phyloP scores from a whole-genome alignment of 345 rosid genomes.

The Psidium friedrichsthalianum region DNA sequence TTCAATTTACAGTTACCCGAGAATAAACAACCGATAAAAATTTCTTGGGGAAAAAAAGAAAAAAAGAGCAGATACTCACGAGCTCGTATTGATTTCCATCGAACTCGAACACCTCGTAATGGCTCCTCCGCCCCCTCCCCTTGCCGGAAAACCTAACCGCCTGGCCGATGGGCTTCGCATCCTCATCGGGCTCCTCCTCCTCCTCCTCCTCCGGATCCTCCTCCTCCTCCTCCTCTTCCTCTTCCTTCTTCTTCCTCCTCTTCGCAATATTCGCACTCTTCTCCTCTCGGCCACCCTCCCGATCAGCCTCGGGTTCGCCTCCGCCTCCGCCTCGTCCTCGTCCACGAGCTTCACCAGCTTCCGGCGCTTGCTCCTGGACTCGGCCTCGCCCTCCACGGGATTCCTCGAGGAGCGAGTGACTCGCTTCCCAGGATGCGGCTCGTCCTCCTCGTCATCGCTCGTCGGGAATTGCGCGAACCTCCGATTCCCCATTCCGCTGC shows the following conservation, averaged over 20 bases:
- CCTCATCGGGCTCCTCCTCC: conserved; percentile 56
- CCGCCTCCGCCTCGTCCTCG: conserved; percentile 11
- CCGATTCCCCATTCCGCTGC: conserved; percentile 36
- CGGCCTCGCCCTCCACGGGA: conserved; percentile 15
- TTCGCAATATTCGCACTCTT: conserved; percentile 51
- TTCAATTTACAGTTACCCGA: background rate
- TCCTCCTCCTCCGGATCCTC: conserved; percentile 14
- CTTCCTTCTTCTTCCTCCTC: conserved; percentile 17
- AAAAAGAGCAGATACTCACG: conserved; percentile 29
- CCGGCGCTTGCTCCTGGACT: conserved; percentile 26
- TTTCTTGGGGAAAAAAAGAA: too few relatives aligned
- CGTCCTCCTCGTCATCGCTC: conserved; percentile 80
- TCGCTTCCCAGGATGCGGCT: conserved; percentile 7
- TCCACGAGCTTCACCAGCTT: conserved; percentile 45
- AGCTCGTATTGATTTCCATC: conserved; percentile 68
- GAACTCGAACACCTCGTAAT: conserved; percentile 56
- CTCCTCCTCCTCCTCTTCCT: conserved; percentile 9
- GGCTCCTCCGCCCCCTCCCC: conserved; percentile 58
- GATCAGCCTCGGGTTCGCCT: conserved; percentile 2
- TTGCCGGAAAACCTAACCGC: conserved; percentile 50
- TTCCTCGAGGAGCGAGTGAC: background rate
- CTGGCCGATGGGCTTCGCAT: conserved; percentile 74
- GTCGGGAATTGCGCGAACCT: conserved; percentile 63
- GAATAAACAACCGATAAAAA: background rate
- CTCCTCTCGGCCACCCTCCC: conserved; percentile 39